phyloP scores from a whole-genome alignment of 1,284 basidiomycete species.

The Cryptococcus sp. region DNA sequence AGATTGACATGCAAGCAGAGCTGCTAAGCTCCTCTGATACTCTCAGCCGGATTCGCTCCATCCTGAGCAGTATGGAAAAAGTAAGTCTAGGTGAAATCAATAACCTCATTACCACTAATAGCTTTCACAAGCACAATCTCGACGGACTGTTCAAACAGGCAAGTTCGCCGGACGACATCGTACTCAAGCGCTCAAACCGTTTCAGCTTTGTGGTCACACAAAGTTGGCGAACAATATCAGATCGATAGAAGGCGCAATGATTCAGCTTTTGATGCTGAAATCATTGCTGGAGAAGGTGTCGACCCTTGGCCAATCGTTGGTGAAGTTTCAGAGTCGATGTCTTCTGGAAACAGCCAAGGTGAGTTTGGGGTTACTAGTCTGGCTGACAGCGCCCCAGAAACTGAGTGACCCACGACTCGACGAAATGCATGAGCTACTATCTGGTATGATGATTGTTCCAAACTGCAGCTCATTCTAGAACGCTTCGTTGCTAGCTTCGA shows the following conservation, averaged over 20 bases:
- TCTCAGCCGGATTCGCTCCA: conserved; percentile 6
- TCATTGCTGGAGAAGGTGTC: conserved; percentile 6
- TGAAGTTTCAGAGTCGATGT: not conserved
- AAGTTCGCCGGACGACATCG: conserved; percentile 4
- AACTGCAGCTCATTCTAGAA: not conserved
- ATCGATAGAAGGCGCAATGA: conserved; percentile 8
- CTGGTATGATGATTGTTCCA: too few relatives aligned
- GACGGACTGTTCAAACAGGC: too few relatives aligned
- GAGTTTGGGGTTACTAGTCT: too few relatives aligned
- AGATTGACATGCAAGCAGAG: conserved; percentile 10
- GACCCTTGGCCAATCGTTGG: not conserved
- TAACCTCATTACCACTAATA: too few relatives aligned
- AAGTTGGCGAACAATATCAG: not conserved
- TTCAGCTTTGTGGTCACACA: not conserved
- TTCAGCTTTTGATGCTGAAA: conserved; percentile 10
- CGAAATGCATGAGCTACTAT: too few relatives aligned
- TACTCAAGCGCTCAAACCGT: conserved; percentile 6
- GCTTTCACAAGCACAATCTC: too few relatives aligned
- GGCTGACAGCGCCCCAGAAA: too few relatives aligned
- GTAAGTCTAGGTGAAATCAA: too few relatives aligned
- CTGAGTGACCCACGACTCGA: too few relatives aligned
- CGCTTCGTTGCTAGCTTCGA: conserved; percentile 3
- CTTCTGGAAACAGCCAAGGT: too few relatives aligned
- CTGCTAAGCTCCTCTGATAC: conserved; percentile 14
- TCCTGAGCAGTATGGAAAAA: too few relatives aligned